Conservation (phyloP, 257 asterid species). For the Solanum bulbocastanum region DNA sequence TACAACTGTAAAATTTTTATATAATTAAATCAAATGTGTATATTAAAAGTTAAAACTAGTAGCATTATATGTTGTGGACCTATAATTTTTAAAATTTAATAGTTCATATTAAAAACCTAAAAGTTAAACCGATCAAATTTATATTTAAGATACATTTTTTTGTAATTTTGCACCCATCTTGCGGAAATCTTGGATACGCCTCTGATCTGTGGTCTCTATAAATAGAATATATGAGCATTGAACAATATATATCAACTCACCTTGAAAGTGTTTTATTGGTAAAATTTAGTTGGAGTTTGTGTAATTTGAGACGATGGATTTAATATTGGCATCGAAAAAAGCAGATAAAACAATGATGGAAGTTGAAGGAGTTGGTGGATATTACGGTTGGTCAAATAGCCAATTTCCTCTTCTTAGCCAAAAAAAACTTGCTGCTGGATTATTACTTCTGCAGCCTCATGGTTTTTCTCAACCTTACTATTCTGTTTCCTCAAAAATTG, state of each 20-base stretch:
- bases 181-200: too few species aligned
- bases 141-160: too few species aligned
- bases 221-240: background rate
- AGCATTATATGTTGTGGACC: too few species aligned
- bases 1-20: too few species aligned
- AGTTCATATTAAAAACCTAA: too few species aligned
- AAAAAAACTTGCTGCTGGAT: conserved; percentile 28
- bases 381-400: conserved; percentile 28
- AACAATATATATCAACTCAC: background rate
- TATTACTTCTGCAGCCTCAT: conserved; percentile 19
- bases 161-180: too few species aligned
- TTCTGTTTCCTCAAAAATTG: conserved; percentile 27
- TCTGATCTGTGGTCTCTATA: background rate
- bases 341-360: conserved; percentile 10
- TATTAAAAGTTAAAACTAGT: too few species aligned
- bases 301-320: conserved; percentile 7
- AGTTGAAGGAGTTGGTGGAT: conserved; percentile 12
- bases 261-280: background rate
- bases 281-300: background rate
- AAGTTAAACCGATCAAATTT: too few species aligned
- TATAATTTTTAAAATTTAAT: too few species aligned
- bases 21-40: too few species aligned
- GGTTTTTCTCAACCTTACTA: conserved; percentile 42
- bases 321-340: conserved; percentile 14
- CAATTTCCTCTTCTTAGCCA: conserved; percentile 8